Percentiles rank a stretch among this genome's conserved stretches.
phyloP scores from a whole-genome alignment of 176 grass and related monocot species.

The Secale cereale region DNA sequence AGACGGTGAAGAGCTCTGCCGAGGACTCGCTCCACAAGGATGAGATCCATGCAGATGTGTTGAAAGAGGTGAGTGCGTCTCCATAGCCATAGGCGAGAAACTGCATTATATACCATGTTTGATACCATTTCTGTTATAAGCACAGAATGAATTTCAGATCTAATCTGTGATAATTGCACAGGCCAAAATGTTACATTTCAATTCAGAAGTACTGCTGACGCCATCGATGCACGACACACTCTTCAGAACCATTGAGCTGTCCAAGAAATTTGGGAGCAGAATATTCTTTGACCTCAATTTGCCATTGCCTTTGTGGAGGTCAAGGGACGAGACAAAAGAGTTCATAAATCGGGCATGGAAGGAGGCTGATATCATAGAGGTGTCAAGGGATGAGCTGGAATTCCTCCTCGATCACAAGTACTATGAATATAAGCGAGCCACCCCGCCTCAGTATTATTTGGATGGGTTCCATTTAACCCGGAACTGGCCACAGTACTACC shows the following conservation, averaged over 20 bases:
- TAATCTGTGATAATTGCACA: slow-evolving; percentile 42
- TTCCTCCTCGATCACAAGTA: slow-evolving; percentile 90
- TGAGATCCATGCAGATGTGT: slow-evolving; percentile 63
- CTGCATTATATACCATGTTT: not conserved
- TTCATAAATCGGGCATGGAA: slow-evolving; percentile 66
- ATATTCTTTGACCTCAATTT: slow-evolving; percentile 92
- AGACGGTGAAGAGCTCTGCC: slow-evolving; percentile 57
- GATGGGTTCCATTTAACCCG: slow-evolving; percentile 63
- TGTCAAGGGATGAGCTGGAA: slow-evolving; percentile 81
- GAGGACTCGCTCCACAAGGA: slow-evolving; percentile 64
- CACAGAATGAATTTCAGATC: slow-evolving; percentile 15
- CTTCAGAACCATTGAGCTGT: slow-evolving; percentile 73
- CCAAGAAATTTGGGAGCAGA: slow-evolving; percentile 66
- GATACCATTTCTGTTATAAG: slow-evolving; percentile 13
- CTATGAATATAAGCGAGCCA: slow-evolving; percentile 63
- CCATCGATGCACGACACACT: slow-evolving; percentile 60
- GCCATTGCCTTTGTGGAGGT: slow-evolving; percentile 76
- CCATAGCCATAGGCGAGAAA: slow-evolving; percentile 11
- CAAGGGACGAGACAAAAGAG: slow-evolving; percentile 69
- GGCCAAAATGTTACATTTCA: slow-evolving; percentile 91
- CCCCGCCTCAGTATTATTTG: slow-evolving; percentile 78
- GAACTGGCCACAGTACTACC: slow-evolving; percentile 56
- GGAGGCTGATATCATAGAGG: slow-evolving; percentile 76
- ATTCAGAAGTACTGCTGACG: slow-evolving; percentile 64
- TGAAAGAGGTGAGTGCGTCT: slow-evolving; percentile 68